These are phyloP conservation scores for Eucalyptus pumila DNA, from an alignment of 345 rosid species.

Conservation along the genomic window DNA sequence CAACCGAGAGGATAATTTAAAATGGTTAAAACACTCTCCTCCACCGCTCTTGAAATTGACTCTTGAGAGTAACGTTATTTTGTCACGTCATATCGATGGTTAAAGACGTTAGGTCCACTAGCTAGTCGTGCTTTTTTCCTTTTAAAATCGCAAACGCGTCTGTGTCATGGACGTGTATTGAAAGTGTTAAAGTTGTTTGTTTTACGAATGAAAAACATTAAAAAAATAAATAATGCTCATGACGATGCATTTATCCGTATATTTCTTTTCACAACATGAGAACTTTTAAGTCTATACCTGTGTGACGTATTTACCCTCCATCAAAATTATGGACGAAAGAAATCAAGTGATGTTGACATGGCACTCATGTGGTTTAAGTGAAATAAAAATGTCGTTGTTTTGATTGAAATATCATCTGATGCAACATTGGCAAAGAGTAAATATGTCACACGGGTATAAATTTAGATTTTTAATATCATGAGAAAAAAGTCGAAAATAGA, in stretches of 20 bases:
- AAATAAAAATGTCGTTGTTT: too few relatives aligned
- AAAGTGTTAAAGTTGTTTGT: too few relatives aligned
- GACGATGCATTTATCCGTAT: too few relatives aligned
- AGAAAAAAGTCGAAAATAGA: background rate
- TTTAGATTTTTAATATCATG: background rate
- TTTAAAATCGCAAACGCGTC: background rate
- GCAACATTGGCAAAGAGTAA: background rate
- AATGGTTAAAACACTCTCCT: background rate
- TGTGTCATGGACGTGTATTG: background rate
- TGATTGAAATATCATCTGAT: too few relatives aligned
- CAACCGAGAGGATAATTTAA: background rate
- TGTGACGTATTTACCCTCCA: rapidly evolving
- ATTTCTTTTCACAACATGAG: rapidly evolving
- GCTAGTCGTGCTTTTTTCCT: background rate
- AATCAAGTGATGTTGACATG: too few relatives aligned
- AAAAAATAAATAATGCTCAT: too few relatives aligned
- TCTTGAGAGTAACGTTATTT: background rate
- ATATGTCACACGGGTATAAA: rapidly evolving
- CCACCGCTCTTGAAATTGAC: background rate
- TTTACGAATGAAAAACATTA: rapidly evolving
- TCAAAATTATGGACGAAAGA: too few relatives aligned
- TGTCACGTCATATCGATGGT: background rate
- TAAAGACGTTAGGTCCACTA: background rate
- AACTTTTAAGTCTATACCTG: too few relatives aligned
- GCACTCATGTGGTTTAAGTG: rapidly evolving